phyloP scores from a whole-genome alignment of 305 asterid genomes.

The Fraxinus dipetala region DNA sequence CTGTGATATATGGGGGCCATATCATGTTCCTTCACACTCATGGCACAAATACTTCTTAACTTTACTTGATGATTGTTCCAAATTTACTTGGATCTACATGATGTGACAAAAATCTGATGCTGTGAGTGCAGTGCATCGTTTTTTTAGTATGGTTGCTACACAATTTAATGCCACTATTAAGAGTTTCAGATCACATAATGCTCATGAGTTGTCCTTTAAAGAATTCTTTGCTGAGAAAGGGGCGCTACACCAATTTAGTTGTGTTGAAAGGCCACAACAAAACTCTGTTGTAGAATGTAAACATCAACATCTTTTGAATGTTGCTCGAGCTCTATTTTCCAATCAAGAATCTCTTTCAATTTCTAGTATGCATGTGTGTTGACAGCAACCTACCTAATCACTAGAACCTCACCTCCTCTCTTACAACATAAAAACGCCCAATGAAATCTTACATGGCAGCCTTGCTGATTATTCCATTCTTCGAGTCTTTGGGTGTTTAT shows the following conservation, averaged over 20 bases:
- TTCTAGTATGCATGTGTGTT: neutral
- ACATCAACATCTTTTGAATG: neutral
- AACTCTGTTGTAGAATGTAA: neutral
- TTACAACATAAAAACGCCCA: neutral
- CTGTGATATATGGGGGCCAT: neutral
- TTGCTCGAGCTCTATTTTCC: neutral
- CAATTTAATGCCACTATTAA: neutral
- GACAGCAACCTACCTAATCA: neutral
- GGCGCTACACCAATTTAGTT: neutral
- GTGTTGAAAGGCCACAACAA: neutral
- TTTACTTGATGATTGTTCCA: neutral
- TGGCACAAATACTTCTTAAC: neutral
- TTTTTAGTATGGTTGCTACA: neutral
- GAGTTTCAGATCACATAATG: neutral
- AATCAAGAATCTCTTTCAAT: neutral
- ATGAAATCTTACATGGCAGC: neutral
- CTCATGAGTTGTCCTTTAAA: neutral
- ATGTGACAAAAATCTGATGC: neutral
- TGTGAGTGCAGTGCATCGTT: neutral
- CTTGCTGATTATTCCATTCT: neutral
- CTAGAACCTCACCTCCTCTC: neutral
- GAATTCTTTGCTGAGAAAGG: neutral
- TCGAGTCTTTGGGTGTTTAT: neutral
- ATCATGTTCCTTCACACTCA: neutral
- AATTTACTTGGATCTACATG: neutral